phyloP scores from a whole-genome alignment of 2,329 filamentous ascomycete species.

The Beauveria bassiana region DNA sequence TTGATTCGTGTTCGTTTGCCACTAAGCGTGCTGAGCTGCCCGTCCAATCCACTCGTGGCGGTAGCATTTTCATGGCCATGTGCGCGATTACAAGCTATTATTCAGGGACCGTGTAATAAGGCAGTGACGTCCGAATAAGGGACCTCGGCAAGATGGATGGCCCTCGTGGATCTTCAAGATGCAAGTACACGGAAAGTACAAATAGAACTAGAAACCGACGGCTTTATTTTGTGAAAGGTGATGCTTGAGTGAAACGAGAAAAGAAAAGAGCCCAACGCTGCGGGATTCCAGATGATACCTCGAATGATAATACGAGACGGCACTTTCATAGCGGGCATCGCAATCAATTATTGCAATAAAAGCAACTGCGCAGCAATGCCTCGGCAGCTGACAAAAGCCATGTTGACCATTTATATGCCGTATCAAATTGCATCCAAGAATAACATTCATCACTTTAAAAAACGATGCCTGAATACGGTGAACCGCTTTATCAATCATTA shows the following conservation, averaged over 20 bases:
- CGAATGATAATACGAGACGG: neutral
- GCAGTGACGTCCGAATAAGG: no score
- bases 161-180: no score
- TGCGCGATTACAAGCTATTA: no score
- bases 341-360: neutral
- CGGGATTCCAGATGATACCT: neutral
- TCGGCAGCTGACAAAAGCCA: neutral
- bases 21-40: neutral
- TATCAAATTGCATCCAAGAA: neutral
- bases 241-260: neutral
- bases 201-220: no score
- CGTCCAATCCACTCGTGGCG: no score
- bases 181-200: no score
- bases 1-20: neutral
- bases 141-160: no score
- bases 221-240: neutral
- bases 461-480: neutral
- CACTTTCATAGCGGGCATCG: no score
- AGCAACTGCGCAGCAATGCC: neutral
- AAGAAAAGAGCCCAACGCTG: neutral
- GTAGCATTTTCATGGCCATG: no score
- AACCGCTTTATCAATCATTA: neutral
- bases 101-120: no score
- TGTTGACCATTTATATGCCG: neutral
- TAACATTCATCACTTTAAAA: neutral